Base-by-base conservation (phyloP, 2,329 filamentous ascomycete genomes). In the Aureobasidium namibiae region DNA sequence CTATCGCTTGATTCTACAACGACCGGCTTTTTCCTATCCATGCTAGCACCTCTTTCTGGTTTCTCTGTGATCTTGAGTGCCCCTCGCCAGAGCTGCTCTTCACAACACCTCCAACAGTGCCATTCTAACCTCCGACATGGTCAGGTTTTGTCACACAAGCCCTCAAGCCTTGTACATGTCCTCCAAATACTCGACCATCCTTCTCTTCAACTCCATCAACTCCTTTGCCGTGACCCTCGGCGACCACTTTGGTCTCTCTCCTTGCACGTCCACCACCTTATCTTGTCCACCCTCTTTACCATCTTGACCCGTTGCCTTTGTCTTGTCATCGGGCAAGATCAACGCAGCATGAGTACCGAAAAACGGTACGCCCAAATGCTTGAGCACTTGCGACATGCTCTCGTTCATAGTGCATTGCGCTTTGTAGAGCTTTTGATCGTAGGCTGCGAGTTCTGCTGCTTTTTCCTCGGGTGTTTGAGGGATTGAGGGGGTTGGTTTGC, bases 341-440 rank as follows among this genome's bases (percentile, higher is more conserved):
- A 80, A 65, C 11, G 75, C 72, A 41, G 70, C 64, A 59, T 73
- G 75, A 29, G 80, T 78, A 6, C 78, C 79, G 65, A 85, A 86
- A 67, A 86, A 86, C 0, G 83, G 83, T 36, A 86, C 78, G 9
- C 80, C 82, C 33, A 87, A 68, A 8, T 70, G 73, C 60, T 81
- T 80, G 48, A 88, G 69, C 63, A 83, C 81, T 1, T 71, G 69
- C 7, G 74, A 76, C 70, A 86, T 81, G 14, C 79, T 78, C n/a
- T 76, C 74, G 0, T 80, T 76, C 84, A 88, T 86, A 11, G 80
- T 74, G 41, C 72, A 71, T 53, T 81, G 79, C 2, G 83, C 84
- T 58, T 74, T 77, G 64, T 86, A 81, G 16, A 88, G 81, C 66
- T 88, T 88, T 56, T 72, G 70, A 63, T 87, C 83, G 66, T 84